Conservation (phyloP, 768 basidiomycete species). For the Mycena kentingensis region DNA sequence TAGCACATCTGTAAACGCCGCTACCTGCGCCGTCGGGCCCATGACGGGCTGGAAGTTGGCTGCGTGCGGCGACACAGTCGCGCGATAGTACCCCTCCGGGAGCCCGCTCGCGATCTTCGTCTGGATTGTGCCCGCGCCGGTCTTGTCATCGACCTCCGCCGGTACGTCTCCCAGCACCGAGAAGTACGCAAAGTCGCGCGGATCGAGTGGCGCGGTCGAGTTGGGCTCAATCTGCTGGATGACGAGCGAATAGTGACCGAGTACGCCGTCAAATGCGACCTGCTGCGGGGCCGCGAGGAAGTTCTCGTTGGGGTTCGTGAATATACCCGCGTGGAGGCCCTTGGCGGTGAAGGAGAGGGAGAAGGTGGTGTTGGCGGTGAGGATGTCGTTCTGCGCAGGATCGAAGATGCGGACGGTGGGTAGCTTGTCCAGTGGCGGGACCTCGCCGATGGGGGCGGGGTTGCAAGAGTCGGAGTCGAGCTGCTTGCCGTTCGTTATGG, state of each 20-base stretch:
- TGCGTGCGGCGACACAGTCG: slow-evolving; percentile 20
- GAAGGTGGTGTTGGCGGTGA: slow-evolving; percentile 52
- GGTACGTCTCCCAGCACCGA: slow-evolving; percentile 47
- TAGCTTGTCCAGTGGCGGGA: slow-evolving; percentile 50
- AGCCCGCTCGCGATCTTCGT: slow-evolving; percentile 56
- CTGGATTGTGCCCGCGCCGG: too few relatives aligned
- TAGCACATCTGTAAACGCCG: slow-evolving; percentile 40
- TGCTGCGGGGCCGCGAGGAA: slow-evolving; percentile 59
- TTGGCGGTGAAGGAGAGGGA: slow-evolving; percentile 50
- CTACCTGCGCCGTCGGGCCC: slow-evolving; percentile 42
- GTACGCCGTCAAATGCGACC: slow-evolving; percentile 49
- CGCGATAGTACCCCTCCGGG: slow-evolving; percentile 41
- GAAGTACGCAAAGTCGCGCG: slow-evolving; percentile 61
- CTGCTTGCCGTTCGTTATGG: slow-evolving; percentile 56
- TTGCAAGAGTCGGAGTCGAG: slow-evolving; percentile 48
- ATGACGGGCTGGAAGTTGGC: slow-evolving; percentile 38
- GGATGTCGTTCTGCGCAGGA: slow-evolving; percentile 47
- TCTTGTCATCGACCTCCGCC: slow-evolving; percentile 45
- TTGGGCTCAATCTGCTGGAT: slow-evolving; percentile 51
- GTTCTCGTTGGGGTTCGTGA: slow-evolving; percentile 48
- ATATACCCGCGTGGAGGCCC: slow-evolving; percentile 54
- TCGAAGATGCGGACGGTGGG: slow-evolving; percentile 54
- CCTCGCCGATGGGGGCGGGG: slow-evolving; percentile 59
- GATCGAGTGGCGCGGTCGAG: slow-evolving; percentile 51
- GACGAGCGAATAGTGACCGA: slow-evolving; percentile 67